A percentile compares a stretch with the other conserved stretches of the same genome.
Conservation (phyloP, 164 flowering plant species). For the Magnolia sinica region DNA sequence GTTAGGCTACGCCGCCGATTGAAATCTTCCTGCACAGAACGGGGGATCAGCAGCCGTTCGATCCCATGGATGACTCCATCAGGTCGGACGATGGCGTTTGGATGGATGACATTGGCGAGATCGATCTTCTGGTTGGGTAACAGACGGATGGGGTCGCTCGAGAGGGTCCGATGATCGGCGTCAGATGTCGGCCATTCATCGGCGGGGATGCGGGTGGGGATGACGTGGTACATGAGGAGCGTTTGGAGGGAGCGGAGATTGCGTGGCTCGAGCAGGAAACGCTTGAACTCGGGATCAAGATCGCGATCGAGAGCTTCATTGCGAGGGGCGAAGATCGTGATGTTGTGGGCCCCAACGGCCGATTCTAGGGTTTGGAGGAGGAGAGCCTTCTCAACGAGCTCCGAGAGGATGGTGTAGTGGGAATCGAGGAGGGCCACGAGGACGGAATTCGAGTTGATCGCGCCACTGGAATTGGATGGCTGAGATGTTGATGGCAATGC, state of each 20-base stretch:
- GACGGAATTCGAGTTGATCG: constrained; percentile 64
- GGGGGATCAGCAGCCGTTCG: constrained; percentile 54
- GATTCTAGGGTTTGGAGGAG: constrained; percentile 55
- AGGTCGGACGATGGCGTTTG: constrained; percentile 56
- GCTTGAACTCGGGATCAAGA: constrained; percentile 71
- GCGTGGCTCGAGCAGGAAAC: constrained; percentile 70
- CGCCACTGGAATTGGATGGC: constrained; percentile 15
- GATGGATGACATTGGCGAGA: constrained; percentile 42
- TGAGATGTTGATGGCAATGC: constrained; percentile 31
- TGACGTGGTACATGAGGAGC: constrained; percentile 52
- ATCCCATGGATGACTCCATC: constrained; percentile 85
- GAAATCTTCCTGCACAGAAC: constrained; percentile 67
- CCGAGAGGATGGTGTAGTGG: constrained; percentile 68
- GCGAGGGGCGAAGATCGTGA: constrained; percentile 69
- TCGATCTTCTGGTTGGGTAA: constrained; percentile 27
- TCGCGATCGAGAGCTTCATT: constrained; percentile 71
- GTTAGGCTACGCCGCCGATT: constrained; percentile 55
- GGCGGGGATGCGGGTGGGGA: constrained; percentile 50
- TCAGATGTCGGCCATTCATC: constrained; percentile 36
- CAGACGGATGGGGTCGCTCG: constrained; percentile 26
- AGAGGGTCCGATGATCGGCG: constrained; percentile 28
- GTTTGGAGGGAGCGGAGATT: constrained; percentile 61
- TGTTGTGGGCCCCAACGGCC: constrained; percentile 49
- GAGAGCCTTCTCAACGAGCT: constrained; percentile 65
- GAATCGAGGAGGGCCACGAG: constrained; percentile 75